These are phyloP conservation scores for Trematosphaeria pertusa DNA, from an alignment of 2,329 filamentous ascomycete genomes.

Conservation along the genomic window DNA sequence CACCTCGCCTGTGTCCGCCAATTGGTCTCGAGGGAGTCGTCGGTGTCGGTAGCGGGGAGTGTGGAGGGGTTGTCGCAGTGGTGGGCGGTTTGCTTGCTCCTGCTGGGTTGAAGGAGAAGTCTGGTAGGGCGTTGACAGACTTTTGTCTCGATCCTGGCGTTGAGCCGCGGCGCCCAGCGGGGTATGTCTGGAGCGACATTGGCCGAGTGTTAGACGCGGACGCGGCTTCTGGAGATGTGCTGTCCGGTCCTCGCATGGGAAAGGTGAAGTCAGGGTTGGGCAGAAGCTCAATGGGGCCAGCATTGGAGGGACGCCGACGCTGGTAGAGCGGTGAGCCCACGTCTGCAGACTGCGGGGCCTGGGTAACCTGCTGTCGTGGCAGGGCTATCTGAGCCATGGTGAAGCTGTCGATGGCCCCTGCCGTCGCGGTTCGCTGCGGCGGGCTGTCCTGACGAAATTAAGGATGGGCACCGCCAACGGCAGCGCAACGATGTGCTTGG, in stretches of 20 bases:
- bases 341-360: constrained; percentile 40
- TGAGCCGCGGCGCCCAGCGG: constrained; percentile 41
- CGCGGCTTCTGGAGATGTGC: constrained; percentile 37
- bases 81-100: constrained; percentile 41
- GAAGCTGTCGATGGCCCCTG: constrained; percentile 31
- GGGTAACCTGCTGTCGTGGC: constrained; percentile 50
- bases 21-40: constrained; percentile 60
- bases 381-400: constrained; percentile 47
- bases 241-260: constrained; percentile 48
- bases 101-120: constrained; percentile 58
- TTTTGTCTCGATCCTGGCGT: constrained; percentile 47
- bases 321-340: constrained; percentile 48
- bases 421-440: constrained; percentile 30
- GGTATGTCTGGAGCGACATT: constrained; percentile 47
- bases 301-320: constrained; percentile 40
- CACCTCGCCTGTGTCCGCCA: constrained; percentile 73
- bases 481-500: constrained; percentile 29
- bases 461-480: constrained; percentile 30
- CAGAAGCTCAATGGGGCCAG: constrained; percentile 51
- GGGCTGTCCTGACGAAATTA: constrained; percentile 37
- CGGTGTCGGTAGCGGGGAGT: constrained; percentile 46
- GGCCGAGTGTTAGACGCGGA: constrained; percentile 43
- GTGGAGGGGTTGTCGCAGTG: constrained; percentile 43
- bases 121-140: constrained; percentile 54
- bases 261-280: constrained; percentile 59